Base-by-base conservation (phyloP, 2,329 filamentous ascomycete genomes). In the Zymoseptoria tritici region DNA sequence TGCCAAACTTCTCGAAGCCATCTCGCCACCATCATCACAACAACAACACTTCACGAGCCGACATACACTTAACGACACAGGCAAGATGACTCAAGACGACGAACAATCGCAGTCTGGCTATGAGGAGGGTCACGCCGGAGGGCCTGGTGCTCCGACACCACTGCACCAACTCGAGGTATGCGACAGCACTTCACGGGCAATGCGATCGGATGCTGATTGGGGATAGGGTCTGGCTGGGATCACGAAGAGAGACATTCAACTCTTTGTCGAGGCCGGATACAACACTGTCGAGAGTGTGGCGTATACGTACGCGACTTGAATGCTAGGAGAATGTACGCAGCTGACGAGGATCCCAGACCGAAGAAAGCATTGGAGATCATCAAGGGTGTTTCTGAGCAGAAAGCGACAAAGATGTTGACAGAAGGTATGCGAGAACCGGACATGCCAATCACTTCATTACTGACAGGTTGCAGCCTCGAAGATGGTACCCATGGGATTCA, bases 401-500 rank as follows among this genome's bases (percentile, higher is more conserved):
- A 99, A 74, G 94, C 95, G 2, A 86, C 85, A 36, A 97, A 97
- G 72, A 86, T 99, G 49, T 80, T 99, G 26, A 85, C 85, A 13
- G 94, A 97, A 81, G 92, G 92, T 93, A 74, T 49, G 20, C 56
- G 51, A 1, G 8, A 5, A 42, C 11, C 3, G 4, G 5, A 5
- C 36, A 16, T 42, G 11, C 3, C 36, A 42, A 3, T 5, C 11
- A 16, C 36, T 42, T 42, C 36, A 42, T 16, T 16, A 54, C 55
- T 55, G 1, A 58, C 52, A 9, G 3, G 8, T 56, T 11, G 11
- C 67, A 95, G 93, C 93, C 26, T 92, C 91, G 1, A 99, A 97
- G 75, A 83, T 97, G 56, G 94, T 99, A 0, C 94, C 94, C 0
- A 96, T 99, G 92, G 94, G 94, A 50, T 99, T 99, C 74, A 99